A percentile compares a stretch with the other conserved stretches of the same genome.
Conservation (phyloP, 257 asterid species). For the Catharanthus roseus region DNA sequence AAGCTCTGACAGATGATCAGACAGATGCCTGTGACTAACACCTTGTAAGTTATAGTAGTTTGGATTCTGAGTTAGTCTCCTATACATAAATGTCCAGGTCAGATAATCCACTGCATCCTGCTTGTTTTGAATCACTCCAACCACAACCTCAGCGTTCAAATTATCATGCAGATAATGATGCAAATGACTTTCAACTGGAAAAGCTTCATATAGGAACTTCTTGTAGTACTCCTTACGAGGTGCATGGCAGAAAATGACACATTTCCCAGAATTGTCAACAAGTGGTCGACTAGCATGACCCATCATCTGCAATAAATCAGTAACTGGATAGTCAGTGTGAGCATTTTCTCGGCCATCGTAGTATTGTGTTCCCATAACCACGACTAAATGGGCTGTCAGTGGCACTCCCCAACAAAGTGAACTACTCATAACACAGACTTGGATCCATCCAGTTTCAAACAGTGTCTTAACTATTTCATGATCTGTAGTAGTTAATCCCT, state of each 20-base stretch:
- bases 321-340: constrained; percentile 40
- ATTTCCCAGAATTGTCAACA: constrained; percentile 35
- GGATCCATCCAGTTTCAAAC: constrained; percentile 41
- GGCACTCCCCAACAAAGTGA: constrained; percentile 46
- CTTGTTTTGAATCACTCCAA: constrained; percentile 41
- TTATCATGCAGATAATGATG: constrained; percentile 40
- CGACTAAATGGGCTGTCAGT: constrained; percentile 37
- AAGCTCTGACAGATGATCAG: constrained; percentile 39
- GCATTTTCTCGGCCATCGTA: constrained; percentile 41
- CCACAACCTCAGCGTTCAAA: constrained; percentile 39
- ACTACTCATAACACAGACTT: constrained; percentile 41
- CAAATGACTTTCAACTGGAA: constrained; percentile 45
- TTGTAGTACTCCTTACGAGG: constrained; percentile 42
- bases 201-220: constrained; percentile 42
- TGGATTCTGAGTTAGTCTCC: constrained; percentile 42
- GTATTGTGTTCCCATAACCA: constrained; percentile 44
- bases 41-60: constrained; percentile 44
- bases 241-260: constrained; percentile 47
- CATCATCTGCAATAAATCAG: constrained; percentile 47
- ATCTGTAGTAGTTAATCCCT: constrained; percentile 34
- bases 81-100: constrained; percentile 43
- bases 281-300: constrained; percentile 50
- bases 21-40: constrained; percentile 35
- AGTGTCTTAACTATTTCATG: constrained; percentile 37
- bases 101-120: constrained; percentile 45